A percentile compares a stretch with the other conserved stretches of the same genome.
These are phyloP conservation scores for Lentinus tigrinus DNA, from an alignment of 768 basidiomycete genomes.

Conservation along the genomic window DNA sequence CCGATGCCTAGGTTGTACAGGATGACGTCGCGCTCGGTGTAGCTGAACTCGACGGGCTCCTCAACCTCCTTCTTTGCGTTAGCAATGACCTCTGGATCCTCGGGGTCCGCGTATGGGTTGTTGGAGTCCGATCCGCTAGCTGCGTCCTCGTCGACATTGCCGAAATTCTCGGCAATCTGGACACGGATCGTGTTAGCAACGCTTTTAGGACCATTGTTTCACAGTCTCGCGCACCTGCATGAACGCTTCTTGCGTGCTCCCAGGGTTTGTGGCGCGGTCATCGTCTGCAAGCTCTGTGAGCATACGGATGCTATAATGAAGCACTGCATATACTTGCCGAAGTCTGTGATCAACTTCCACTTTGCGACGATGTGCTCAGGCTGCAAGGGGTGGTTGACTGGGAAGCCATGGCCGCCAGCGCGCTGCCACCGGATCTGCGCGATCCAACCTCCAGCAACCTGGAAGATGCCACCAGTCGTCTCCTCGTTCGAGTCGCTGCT, in stretches of 20 bases:
- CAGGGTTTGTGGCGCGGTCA: conserved; percentile 79
- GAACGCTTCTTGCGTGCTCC: conserved; percentile 71
- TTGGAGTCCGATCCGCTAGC: conserved; percentile 7
- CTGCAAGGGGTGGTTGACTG: conserved; percentile 66
- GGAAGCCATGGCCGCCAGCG: conserved; percentile 84
- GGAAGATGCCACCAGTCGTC: conserved; percentile 76
- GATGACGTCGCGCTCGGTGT: conserved; percentile 88
- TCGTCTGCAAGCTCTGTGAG: conserved; percentile 49
- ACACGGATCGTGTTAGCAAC: background rate
- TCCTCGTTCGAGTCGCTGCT: conserved; percentile 77
- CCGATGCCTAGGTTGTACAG: conserved; percentile 95
- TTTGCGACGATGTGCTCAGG: conserved; percentile 80
- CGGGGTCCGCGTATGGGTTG: conserved; percentile 64
- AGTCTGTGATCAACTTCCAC: conserved; percentile 84
- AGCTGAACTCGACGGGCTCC: conserved; percentile 63
- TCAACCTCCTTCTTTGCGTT: conserved; percentile 70
- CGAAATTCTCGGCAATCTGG: conserved; percentile 60
- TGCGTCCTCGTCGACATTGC: conserved; percentile 37
- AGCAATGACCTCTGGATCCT: conserved; percentile 80
- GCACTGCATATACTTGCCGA: conserved; percentile 50
- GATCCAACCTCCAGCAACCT: conserved; percentile 89
- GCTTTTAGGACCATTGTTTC: background rate
- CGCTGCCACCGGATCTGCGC: conserved; percentile 93
- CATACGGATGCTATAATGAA: background rate
- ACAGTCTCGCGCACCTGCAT: conserved; percentile 49